These are phyloP conservation scores for Sisymbrium altissimum DNA, from an alignment of 345 rosid genomes.

Conservation along the genomic window DNA sequence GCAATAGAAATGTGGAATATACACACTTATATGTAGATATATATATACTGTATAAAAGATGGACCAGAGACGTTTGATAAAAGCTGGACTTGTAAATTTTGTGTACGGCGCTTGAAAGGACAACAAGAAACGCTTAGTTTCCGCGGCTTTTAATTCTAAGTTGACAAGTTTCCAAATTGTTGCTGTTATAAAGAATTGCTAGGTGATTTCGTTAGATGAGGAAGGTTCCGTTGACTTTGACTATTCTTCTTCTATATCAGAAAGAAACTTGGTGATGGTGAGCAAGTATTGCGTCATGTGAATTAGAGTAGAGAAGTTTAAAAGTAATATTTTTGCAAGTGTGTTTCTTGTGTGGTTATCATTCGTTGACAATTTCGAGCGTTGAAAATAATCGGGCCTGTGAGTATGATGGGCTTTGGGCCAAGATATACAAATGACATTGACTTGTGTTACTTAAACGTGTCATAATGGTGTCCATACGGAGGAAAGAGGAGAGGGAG, in stretches of 20 bases:
- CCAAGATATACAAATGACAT: background rate
- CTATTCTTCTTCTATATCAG: background rate
- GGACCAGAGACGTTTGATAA: background rate
- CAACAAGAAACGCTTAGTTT: background rate
- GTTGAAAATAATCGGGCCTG: slow-evolving; percentile 17
- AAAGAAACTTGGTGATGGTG: background rate
- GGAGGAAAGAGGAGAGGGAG: background rate
- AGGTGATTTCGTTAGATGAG: slow-evolving; percentile 8
- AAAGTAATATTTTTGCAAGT: background rate
- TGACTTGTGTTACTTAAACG: background rate
- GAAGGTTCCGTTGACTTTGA: slow-evolving; percentile 28
- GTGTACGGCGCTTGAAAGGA: slow-evolving; percentile 1
- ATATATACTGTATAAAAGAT: background rate
- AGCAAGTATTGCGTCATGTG: background rate
- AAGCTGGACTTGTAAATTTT: background rate
- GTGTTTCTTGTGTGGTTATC: background rate
- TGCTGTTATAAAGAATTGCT: background rate
- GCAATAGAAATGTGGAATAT: background rate
- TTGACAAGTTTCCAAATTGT: slow-evolving; percentile 19
- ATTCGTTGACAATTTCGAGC: background rate
- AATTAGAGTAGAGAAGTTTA: background rate
- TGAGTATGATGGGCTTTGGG: background rate
- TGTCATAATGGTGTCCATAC: background rate
- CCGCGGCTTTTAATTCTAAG: slow-evolving; percentile 14
- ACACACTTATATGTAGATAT: too few species aligned